A percentile compares a stretch with the other conserved stretches of the same genome.
phyloP scores from a whole-genome alignment of 495 filamentous ascomycete genomes.

The Penicillium arizonense region DNA sequence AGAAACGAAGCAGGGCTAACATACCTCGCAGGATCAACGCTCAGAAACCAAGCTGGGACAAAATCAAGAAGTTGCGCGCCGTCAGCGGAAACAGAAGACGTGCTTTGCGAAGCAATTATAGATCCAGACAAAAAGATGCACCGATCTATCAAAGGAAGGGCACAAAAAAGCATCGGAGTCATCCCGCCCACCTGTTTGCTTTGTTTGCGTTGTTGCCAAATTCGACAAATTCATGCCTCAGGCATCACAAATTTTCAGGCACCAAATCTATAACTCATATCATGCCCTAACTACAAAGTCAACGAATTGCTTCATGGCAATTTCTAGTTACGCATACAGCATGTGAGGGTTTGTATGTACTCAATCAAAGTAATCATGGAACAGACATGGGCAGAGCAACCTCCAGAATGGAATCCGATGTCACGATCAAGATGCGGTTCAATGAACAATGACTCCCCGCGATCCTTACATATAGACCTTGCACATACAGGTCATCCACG shows the following conservation, averaged over 20 bases:
- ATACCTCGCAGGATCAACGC: constrained; percentile 3
- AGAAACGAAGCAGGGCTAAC: neutral
- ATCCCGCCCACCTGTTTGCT: constrained; percentile 31
- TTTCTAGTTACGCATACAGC: too few species aligned
- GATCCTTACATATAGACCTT: too few species aligned
- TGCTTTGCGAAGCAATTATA: neutral
- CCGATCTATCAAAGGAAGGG: constrained; percentile 19
- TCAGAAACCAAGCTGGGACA: neutral
- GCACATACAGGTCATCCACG: too few species aligned
- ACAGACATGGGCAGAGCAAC: too few species aligned
- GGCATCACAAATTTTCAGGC: neutral
- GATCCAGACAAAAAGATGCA: neutral
- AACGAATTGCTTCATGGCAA: too few species aligned
- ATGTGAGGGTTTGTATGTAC: too few species aligned
- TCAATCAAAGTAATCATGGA: too few species aligned
- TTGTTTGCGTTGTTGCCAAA: constrained; percentile 23
- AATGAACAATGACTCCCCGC: too few species aligned
- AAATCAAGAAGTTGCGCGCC: neutral
- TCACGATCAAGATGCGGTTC: too few species aligned
- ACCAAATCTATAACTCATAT: too few species aligned
- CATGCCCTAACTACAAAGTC: too few species aligned
- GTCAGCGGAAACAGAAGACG: neutral
- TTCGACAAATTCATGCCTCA: neutral
- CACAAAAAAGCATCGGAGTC: constrained; percentile 40
- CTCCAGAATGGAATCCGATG: too few species aligned